Conservation (phyloP, 441 rosid genomes). For the Arabidopsis lyrata region DNA sequence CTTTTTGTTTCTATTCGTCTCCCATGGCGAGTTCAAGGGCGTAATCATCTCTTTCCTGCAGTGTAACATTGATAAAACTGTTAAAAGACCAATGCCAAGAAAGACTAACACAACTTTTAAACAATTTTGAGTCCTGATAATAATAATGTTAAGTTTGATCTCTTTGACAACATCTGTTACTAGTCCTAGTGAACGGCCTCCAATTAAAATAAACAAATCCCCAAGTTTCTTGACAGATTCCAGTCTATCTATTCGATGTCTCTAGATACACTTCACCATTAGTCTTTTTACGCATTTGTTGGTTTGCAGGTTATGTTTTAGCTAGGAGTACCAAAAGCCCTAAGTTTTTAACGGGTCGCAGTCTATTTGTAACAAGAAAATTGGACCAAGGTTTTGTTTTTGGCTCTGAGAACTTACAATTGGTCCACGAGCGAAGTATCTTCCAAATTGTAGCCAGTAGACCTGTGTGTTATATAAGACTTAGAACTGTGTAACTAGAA, state of each 20-base stretch:
- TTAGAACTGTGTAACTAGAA: constrained; percentile 5
- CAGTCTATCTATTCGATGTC: not conserved
- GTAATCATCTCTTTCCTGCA: constrained; percentile 94
- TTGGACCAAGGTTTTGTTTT: no score
- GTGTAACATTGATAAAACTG: constrained; percentile 29
- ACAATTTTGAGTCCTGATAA: not conserved
- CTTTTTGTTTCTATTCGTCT: constrained; percentile 60
- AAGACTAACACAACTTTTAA: constrained; percentile 23
- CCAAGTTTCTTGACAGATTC: not conserved
- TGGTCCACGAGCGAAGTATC: constrained; percentile 98
- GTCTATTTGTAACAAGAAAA: no score
- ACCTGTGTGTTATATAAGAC: constrained; percentile 60
- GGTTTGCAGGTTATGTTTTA: no score
- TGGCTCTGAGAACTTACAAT: constrained; percentile 63
- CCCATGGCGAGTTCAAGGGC: constrained; percentile 92
- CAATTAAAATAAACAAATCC: not conserved
- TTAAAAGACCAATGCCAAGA: not conserved
- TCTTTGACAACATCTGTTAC: not conserved
- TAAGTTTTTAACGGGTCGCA: no score
- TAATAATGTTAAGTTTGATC: not conserved
- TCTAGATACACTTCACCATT: no score
- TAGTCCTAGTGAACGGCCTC: not conserved
- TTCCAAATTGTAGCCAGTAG: constrained; percentile 99
- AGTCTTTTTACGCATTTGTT: no score
- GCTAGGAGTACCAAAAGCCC: no score